Evolutionary conservation across 2,329 filamentous ascomycete species (phyloP).

Genomic region (Bimuria novae-zelandiae): DNA sequence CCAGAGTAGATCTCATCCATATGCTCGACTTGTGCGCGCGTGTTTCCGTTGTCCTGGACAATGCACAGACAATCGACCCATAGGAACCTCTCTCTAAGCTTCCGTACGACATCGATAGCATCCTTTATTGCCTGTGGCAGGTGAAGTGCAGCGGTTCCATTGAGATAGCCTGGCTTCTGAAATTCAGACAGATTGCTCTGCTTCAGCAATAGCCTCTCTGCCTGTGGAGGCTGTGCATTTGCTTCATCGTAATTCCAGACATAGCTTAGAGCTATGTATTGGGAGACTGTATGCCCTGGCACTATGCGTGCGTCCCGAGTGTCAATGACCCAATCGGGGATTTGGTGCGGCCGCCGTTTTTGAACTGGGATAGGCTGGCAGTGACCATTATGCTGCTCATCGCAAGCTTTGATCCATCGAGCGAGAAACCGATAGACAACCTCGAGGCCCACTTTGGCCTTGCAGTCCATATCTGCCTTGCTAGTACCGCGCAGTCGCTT

Average conservation of each 20-base stretch:
- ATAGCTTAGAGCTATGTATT: slow-evolving; percentile 16
- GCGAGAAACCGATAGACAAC: too few relatives aligned
- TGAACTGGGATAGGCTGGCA: too few relatives aligned
- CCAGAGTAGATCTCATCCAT: slow-evolving; percentile 15
- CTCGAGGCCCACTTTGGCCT: too few relatives aligned
- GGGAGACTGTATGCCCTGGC: too few relatives aligned
- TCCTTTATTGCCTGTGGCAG: not conserved
- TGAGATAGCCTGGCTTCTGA: not conserved
- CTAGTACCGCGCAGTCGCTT: too few relatives aligned
- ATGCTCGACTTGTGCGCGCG: slow-evolving; percentile 8
- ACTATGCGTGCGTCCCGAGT: too few relatives aligned
- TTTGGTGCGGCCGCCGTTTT: too few relatives aligned
- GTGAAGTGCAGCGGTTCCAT: not conserved
- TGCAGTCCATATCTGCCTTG: too few relatives aligned
- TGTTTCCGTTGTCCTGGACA: slow-evolving; percentile 10
- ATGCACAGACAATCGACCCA: slow-evolving; percentile 17
- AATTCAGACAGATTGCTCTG: too few relatives aligned
- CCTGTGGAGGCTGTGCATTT: not conserved
- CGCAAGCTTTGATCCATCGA: too few relatives aligned
- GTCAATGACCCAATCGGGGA: too few relatives aligned
- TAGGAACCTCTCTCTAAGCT: slow-evolving; percentile 9
- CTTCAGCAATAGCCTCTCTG: not conserved
- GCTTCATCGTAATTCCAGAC: slow-evolving; percentile 13
- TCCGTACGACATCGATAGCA: slow-evolving; percentile 8
- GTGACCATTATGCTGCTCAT: too few relatives aligned